Evolutionary conservation across 306 rosid genomes (phyloP).

Genomic region (Cyamopsis tetragonoloba): DNA sequence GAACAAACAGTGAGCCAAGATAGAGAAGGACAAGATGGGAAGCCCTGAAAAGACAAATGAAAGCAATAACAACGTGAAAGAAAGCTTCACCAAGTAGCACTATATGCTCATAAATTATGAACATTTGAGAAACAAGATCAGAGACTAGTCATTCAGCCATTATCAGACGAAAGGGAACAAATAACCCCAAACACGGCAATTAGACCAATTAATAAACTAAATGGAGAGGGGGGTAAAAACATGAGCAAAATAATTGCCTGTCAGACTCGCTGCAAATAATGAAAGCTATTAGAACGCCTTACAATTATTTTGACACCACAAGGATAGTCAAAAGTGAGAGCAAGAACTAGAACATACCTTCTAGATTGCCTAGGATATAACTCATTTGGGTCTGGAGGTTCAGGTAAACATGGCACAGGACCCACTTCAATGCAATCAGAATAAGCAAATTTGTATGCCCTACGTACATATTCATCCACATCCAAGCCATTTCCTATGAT

Average conservation of each 20-base stretch:
- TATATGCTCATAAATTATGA: conserved; percentile 9
- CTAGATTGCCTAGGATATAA: conserved; percentile 96
- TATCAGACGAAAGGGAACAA: not conserved
- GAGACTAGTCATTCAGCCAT: not conserved
- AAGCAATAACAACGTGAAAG: conserved; percentile 4
- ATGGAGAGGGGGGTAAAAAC: not conserved
- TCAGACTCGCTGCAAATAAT: not conserved
- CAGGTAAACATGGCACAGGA: conserved; percentile 93
- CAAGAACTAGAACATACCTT: conserved; percentile 53
- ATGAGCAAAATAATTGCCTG: not conserved
- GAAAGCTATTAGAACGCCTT: not conserved
- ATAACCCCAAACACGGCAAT: not conserved
- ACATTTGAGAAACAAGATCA: not conserved
- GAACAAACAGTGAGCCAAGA: conserved; percentile 86
- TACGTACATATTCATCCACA: conserved; percentile 94
- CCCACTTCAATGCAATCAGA: conserved; percentile 95
- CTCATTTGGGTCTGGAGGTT: conserved; percentile 97
- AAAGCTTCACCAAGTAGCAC: not conserved
- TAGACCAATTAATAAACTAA: not conserved
- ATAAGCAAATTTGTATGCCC: conserved; percentile 97
- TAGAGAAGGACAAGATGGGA: conserved; percentile 94
- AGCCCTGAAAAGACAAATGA: conserved; percentile 59
- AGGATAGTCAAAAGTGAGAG: conserved; percentile 9
- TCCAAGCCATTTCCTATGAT: conserved; percentile 93
- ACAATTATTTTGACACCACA: not conserved